phyloP scores from a whole-genome alignment of 495 filamentous ascomycete genomes.

The Penicillium fimorum region DNA sequence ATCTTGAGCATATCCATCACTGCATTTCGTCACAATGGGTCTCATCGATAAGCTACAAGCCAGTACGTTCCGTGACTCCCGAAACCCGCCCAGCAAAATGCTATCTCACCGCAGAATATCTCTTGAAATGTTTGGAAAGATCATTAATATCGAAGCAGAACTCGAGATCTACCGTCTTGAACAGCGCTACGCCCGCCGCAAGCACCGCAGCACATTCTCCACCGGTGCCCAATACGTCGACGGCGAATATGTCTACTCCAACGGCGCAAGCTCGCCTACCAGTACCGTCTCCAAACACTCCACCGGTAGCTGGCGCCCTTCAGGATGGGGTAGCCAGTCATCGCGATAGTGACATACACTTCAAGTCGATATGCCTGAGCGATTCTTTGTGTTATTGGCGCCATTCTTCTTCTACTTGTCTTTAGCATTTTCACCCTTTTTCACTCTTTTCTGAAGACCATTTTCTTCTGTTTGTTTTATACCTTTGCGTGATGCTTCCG shows the following conservation, averaged over 20 bases:
- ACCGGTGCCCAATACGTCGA: conserved; percentile 86
- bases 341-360: conserved; percentile 28
- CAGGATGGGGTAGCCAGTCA: conserved; percentile 33
- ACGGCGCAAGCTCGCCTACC: conserved; percentile 37
- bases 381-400: conserved; percentile 8
- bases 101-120: background rate
- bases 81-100: background rate
- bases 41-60: conserved; percentile 57
- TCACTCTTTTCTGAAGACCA: background rate
- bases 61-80: conserved; percentile 37
- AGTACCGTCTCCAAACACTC: conserved; percentile 45
- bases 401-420: conserved; percentile 9
- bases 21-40: conserved; percentile 31
- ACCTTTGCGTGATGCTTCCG: conserved; percentile 13
- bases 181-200: conserved; percentile 84
- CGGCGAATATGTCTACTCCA: conserved; percentile 79
- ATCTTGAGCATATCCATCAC: background rate
- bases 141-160: conserved; percentile 42
- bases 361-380: conserved; percentile 2
- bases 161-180: conserved; percentile 90
- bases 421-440: conserved; percentile 6
- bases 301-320: conserved; percentile 42
- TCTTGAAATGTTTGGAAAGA: background rate
- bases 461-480: background rate
- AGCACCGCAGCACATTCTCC: conserved; percentile 81